Evolutionary conservation across 805 yeast species (phyloP).

Genomic region (Metschnikowia lachancei): DNA sequence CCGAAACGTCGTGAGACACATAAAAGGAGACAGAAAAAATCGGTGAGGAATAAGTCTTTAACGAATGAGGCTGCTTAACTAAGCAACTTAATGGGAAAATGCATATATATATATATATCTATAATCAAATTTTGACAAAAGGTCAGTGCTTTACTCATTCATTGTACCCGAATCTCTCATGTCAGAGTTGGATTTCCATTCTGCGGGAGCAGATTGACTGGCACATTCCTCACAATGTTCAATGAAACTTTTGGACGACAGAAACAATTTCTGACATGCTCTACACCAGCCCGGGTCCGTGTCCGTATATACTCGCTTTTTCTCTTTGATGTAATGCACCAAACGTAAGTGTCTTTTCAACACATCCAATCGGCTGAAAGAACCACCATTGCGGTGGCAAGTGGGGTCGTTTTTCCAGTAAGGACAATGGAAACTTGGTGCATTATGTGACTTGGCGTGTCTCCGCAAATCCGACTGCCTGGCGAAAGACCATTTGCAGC

Average conservation of each 20-base stretch:
- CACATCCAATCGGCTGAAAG: conserved; percentile 72
- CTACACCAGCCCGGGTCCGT: conserved; percentile 67
- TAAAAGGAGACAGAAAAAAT: too few relatives aligned
- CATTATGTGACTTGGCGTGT: conserved; percentile 62
- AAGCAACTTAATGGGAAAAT: not conserved
- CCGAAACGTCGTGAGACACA: conserved; percentile 3
- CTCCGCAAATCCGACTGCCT: conserved; percentile 68
- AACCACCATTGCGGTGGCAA: conserved; percentile 75
- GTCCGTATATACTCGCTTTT: conserved; percentile 27
- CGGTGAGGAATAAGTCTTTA: not conserved
- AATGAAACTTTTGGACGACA: conserved; percentile 53
- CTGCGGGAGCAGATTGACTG: conserved; percentile 11
- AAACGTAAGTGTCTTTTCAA: conserved; percentile 67
- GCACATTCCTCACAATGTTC: conserved; percentile 69
- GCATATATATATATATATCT: not conserved
- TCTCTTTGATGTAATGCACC: conserved; percentile 61
- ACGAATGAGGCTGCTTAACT: not conserved
- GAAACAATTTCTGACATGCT: conserved; percentile 57
- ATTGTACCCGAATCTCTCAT: not conserved
- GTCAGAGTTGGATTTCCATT: conserved; percentile 8
- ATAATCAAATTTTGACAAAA: conserved; percentile 1
- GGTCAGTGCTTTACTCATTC: not conserved
- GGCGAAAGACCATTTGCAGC: conserved; percentile 68
- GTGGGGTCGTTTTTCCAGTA: conserved; percentile 66
- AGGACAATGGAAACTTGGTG: conserved; percentile 70